A percentile compares a stretch with the other conserved stretches of the same genome.
phyloP scores from a whole-genome alignment of 305 asterid genomes.

The Fraxinus angustifolia region DNA sequence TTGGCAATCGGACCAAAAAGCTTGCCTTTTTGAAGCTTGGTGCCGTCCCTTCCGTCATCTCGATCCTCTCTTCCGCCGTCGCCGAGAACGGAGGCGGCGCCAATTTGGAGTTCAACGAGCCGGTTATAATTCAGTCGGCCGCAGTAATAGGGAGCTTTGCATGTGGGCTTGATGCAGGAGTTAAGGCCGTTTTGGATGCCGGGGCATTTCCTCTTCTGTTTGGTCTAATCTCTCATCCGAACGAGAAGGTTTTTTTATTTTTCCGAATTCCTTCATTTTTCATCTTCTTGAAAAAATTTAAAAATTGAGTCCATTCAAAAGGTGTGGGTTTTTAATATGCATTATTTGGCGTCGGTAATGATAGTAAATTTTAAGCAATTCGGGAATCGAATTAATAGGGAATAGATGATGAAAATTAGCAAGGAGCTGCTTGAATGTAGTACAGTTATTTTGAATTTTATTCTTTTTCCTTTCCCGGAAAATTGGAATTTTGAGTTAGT shows the following conservation, averaged over 20 bases:
- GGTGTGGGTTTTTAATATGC: not conserved
- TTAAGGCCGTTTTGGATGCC: slow-evolving; percentile 77
- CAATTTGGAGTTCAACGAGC: slow-evolving; percentile 43
- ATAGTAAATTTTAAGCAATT: not conserved
- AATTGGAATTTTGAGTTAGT: not conserved
- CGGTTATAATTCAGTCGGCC: slow-evolving; percentile 68
- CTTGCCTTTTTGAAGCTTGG: slow-evolving; percentile 74
- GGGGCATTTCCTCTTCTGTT: slow-evolving; percentile 72
- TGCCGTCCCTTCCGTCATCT: slow-evolving; percentile 72
- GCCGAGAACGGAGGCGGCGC: slow-evolving; percentile 16
- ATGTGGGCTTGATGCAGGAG: slow-evolving; percentile 87
- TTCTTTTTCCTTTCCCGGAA: not conserved
- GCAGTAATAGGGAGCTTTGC: slow-evolving; percentile 94
- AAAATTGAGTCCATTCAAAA: not conserved
- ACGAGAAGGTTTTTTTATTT: slow-evolving; percentile 51
- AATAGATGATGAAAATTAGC: not conserved
- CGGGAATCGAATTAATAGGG: not conserved
- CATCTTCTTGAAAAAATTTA: not conserved
- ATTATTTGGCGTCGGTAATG: not conserved
- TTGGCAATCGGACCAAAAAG: slow-evolving; percentile 94
- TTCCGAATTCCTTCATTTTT: not conserved
- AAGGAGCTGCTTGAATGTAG: not conserved
- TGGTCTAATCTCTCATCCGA: slow-evolving; percentile 60
- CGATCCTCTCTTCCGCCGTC: slow-evolving; percentile 48
- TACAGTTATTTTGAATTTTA: not conserved